These are phyloP conservation scores for Clarireedia homoeocarpa DNA, from an alignment of 2,329 filamentous ascomycete genomes.

Conservation along the genomic window DNA sequence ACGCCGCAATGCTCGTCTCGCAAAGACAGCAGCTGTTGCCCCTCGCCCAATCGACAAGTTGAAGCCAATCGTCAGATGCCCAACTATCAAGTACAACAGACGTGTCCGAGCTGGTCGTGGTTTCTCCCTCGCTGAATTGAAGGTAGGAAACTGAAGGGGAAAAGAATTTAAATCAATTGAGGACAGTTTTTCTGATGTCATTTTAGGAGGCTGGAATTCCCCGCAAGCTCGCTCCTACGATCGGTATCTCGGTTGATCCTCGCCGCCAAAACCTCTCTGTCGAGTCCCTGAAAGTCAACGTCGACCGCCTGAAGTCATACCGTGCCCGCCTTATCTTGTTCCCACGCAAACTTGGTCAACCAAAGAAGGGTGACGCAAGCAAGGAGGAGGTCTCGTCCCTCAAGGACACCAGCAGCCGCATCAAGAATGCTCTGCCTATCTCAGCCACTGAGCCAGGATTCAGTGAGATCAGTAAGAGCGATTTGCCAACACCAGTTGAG, in stretches of 20 bases:
- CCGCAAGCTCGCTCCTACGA: conserved; percentile 87
- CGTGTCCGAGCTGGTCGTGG: conserved; percentile 92
- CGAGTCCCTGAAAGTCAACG: conserved; percentile 90
- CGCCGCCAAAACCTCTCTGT: conserved; percentile 96
- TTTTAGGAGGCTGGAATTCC: conserved; percentile 90
- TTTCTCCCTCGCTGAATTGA: conserved; percentile 95
- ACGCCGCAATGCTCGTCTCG: conserved; percentile 82
- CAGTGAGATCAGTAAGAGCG: conserved; percentile 73
- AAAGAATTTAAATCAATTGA: neutral
- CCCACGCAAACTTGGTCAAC: conserved; percentile 87
- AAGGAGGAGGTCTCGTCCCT: conserved; percentile 64
- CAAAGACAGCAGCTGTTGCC: conserved; percentile 91
- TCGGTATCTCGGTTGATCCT: conserved; percentile 94
- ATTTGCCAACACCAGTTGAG: conserved; percentile 66
- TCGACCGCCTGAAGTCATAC: conserved; percentile 97
- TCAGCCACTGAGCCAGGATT: conserved; percentile 56
- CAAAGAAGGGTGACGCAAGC: conserved; percentile 85
- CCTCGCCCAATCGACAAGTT: conserved; percentile 96
- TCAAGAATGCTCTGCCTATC: conserved; percentile 63
- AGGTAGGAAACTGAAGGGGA: conserved; percentile 53
- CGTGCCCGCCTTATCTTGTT: conserved; percentile 93
- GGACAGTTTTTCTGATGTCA: conserved; percentile 15
- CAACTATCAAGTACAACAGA: conserved; percentile 98
- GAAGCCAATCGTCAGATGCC: conserved; percentile 93
- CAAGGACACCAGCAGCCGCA: conserved; percentile 53